These are phyloP conservation scores for Coemansia sp. DNA, from an alignment of 192 early-diverging fungal genomes.

Conservation along the genomic window DNA sequence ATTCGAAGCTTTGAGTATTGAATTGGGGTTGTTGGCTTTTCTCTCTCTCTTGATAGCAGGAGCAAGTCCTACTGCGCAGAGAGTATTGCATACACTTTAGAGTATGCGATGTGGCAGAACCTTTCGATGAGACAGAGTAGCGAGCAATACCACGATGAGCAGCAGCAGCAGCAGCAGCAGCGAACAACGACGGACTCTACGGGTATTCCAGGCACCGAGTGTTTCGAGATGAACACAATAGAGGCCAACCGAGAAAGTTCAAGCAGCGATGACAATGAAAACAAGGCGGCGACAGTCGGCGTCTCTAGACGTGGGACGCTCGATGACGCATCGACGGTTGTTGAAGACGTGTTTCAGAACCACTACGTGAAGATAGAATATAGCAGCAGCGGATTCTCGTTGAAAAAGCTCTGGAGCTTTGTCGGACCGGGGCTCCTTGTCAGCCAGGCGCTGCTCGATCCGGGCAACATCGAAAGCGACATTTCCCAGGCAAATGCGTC, in stretches of 20 bases:
- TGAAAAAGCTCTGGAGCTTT: conserved; percentile 62
- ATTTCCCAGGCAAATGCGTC: conserved; percentile 63
- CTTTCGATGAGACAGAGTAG: conserved; percentile 18
- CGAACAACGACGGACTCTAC: not conserved
- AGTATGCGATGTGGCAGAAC: conserved; percentile 28
- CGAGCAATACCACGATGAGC: conserved; percentile 10
- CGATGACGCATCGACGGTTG: conserved; percentile 37
- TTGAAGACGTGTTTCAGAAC: conserved; percentile 34
- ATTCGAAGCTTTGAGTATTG: not conserved
- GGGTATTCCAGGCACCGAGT: conserved; percentile 10
- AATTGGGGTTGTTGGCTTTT: too few relatives aligned
- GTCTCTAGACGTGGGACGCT: conserved; percentile 11
- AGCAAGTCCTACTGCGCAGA: too few relatives aligned
- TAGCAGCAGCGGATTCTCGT: conserved; percentile 50
- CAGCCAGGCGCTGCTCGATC: conserved; percentile 68
- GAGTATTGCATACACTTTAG: too few relatives aligned
- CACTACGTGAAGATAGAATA: conserved; percentile 49
- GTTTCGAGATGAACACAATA: conserved; percentile 22
- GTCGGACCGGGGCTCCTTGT: conserved; percentile 62
- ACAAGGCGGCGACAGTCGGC: not conserved
- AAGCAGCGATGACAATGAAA: conserved; percentile 1
- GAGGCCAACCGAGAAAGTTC: not conserved
- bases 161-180: conserved; percentile 6
- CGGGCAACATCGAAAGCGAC: conserved; percentile 74
- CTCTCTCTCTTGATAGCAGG: too few relatives aligned